These are phyloP conservation scores for Candida coquimbonensis DNA, from an alignment of 805 yeast species.

Conservation along the genomic window DNA sequence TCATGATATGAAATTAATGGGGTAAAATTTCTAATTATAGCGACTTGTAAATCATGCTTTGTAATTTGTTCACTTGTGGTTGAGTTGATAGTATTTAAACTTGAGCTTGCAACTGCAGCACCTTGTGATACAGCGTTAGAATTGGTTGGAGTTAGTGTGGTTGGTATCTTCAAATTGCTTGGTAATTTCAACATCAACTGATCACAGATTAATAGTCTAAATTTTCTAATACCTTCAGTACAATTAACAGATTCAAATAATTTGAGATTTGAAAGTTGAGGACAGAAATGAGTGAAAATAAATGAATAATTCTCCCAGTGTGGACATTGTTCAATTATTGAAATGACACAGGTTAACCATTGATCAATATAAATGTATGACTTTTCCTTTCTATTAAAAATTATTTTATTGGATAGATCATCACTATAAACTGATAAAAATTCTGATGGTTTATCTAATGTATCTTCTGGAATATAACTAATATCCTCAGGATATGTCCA, in stretches of 20 bases:
- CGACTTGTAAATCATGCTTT: slow-evolving; percentile 60
- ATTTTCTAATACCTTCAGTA: slow-evolving; percentile 31
- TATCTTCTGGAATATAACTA: slow-evolving; percentile 38
- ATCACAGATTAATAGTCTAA: slow-evolving; percentile 47
- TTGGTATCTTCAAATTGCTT: slow-evolving; percentile 32
- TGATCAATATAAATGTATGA: slow-evolving; percentile 35
- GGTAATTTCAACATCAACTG: slow-evolving; percentile 50
- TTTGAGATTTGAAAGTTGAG: slow-evolving; percentile 54
- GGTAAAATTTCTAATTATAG: slow-evolving; percentile 53
- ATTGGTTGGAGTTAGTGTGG: slow-evolving; percentile 7
- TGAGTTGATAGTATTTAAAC: not conserved
- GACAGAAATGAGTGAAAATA: slow-evolving; percentile 59
- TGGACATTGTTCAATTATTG: slow-evolving; percentile 43
- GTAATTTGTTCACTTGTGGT: slow-evolving; percentile 26
- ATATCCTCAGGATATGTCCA: slow-evolving; percentile 62
- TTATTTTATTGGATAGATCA: slow-evolving; percentile 10
- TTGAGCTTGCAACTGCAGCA: not conserved
- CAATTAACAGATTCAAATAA: slow-evolving; percentile 37
- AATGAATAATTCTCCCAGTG: slow-evolving; percentile 71
- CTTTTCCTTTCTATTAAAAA: slow-evolving; percentile 19
- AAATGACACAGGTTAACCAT: slow-evolving; percentile 46
- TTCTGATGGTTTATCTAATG: slow-evolving; percentile 34
- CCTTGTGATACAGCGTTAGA: not conserved
- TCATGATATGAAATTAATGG: slow-evolving; percentile 55
- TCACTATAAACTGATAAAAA: slow-evolving; percentile 4